phyloP scores from a whole-genome alignment of 23 red algal species.

The Gracilaria gracilis region DNA sequence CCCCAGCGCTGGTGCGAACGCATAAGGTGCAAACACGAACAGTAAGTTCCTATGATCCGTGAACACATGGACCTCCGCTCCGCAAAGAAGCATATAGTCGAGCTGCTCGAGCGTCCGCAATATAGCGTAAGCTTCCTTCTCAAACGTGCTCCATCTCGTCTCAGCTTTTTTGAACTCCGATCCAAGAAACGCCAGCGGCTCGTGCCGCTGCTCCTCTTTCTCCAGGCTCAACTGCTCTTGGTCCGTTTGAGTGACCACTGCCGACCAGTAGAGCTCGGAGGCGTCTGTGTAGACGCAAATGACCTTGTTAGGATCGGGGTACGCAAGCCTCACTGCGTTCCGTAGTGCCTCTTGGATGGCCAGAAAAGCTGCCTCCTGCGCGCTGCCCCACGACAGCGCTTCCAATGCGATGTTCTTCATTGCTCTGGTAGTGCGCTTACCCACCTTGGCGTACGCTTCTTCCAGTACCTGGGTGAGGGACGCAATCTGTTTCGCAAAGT shows the following conservation, averaged over 20 bases:
- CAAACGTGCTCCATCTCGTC: slow-evolving; percentile 16
- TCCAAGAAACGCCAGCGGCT: slow-evolving; percentile 35
- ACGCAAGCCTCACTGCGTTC: slow-evolving; percentile 2
- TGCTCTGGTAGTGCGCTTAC: slow-evolving; percentile 2
- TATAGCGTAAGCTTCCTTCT: slow-evolving; percentile 55
- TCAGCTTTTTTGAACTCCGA: slow-evolving; percentile 8
- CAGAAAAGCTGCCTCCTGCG: not conserved
- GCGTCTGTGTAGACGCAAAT: slow-evolving; percentile 67
- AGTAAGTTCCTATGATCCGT: slow-evolving; percentile 65
- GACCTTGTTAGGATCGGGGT: slow-evolving; percentile 28
- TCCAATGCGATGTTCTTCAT: not conserved
- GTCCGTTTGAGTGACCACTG: slow-evolving; percentile 25
- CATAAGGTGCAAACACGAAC: slow-evolving; percentile 42
- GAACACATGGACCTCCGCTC: not conserved
- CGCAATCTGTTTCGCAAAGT: not conserved
- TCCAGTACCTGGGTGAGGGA: not conserved
- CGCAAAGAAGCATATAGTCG: slow-evolving; percentile 14
- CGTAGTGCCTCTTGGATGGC: slow-evolving; percentile 4
- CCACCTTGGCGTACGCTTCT: slow-evolving; percentile 10
- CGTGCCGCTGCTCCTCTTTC: slow-evolving; percentile 21
- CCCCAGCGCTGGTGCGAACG: not conserved
- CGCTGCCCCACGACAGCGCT: not conserved
- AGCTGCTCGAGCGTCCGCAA: slow-evolving; percentile 13
- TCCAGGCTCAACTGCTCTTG: not conserved
- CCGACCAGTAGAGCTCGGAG: slow-evolving; percentile 7